Evolutionary conservation across 805 yeast genomes (phyloP), one percentile per base, ranked within the genome.

Genomic region (Priceomyces fermenticarens): DNA sequence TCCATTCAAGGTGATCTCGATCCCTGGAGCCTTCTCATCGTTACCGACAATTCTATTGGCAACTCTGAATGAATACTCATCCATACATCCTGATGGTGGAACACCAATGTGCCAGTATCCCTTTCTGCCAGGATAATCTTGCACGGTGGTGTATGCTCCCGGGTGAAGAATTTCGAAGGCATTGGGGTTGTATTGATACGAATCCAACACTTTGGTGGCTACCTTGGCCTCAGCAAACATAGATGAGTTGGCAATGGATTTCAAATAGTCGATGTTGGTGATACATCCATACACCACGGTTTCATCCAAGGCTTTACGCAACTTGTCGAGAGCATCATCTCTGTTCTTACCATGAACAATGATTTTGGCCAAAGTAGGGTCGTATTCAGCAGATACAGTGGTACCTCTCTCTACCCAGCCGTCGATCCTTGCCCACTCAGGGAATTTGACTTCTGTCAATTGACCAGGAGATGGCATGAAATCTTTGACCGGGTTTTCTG

Each of bases 61-160:
- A 47, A 88, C 62, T 54, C 97, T 76, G 71, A 90, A 90, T 3
- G 97, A 82, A 55, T 83, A 90, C 45, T 82, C 78, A 65, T 91
- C 99, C 98, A 91, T 93, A 44, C 98, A 97, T 35, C 99, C 99
- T 31, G 96, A 88, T 6, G 98, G 98, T 17, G 99, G 99, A 41
- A 91, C 98, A 61, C 99, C 99, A 52, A 85, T 77, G 57, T 85
- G 81, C 95, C 95, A 86, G 61, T 73, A 73, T n/a, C 88, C 84
- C 40, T 73, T 72, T 70, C 99, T 83, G 54, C 99, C 99, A 2
- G 98, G 97, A 63, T 82, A 93, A 64, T 93, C 99, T 69, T 91
- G 99, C 36, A 91, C 91, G 3, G 97, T 87, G 29, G 98, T 91
- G 65, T 88, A 88, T 32, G 97, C 91, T 45, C 78, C 78, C 2